phyloP scores from a whole-genome alignment of 441 rosid species.

The Omphalea diandra region DNA sequence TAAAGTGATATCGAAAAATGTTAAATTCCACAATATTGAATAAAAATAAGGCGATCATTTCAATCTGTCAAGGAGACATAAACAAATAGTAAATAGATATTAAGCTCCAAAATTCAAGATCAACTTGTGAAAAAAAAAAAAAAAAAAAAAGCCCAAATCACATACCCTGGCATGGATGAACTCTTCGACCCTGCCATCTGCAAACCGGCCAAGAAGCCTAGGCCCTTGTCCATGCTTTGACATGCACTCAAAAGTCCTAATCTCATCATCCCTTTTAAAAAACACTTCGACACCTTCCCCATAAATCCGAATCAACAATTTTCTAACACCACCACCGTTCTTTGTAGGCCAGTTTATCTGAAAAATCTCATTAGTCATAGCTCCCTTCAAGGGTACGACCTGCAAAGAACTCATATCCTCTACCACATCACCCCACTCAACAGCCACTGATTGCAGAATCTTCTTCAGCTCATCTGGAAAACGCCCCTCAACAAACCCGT shows the following conservation, averaged over 20 bases:
- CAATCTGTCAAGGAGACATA: background rate
- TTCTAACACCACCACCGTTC: conserved; percentile 37
- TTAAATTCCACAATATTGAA: background rate
- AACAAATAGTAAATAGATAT: too few relatives aligned
- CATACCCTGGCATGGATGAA: conserved; percentile 85
- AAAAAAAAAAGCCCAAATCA: background rate
- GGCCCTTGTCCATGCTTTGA: conserved; percentile 93
- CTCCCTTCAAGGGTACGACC: conserved; percentile 62
- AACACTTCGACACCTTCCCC: conserved; percentile 92
- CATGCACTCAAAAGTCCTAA: conserved; percentile 84
- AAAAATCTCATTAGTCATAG: conserved; percentile 72
- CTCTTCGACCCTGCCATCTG: conserved; percentile 84
- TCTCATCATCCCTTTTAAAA: conserved; percentile 77
- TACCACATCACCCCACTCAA: conserved; percentile 86
- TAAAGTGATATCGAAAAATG: too few relatives aligned
- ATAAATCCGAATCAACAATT: conserved; percentile 79
- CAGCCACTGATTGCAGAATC: conserved; percentile 57
- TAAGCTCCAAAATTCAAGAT: too few relatives aligned
- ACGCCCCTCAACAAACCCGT: conserved; percentile 42
- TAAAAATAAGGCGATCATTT: background rate
- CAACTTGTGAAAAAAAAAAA: too few relatives aligned
- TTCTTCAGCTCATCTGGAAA: conserved; percentile 68
- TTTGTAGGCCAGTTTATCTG: conserved; percentile 68
- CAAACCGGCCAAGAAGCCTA: conserved; percentile 69
- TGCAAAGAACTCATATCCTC: conserved; percentile 55